Base-by-base conservation (phyloP, 2,329 filamentous ascomycete species). In the Colletotrichum phormii region DNA sequence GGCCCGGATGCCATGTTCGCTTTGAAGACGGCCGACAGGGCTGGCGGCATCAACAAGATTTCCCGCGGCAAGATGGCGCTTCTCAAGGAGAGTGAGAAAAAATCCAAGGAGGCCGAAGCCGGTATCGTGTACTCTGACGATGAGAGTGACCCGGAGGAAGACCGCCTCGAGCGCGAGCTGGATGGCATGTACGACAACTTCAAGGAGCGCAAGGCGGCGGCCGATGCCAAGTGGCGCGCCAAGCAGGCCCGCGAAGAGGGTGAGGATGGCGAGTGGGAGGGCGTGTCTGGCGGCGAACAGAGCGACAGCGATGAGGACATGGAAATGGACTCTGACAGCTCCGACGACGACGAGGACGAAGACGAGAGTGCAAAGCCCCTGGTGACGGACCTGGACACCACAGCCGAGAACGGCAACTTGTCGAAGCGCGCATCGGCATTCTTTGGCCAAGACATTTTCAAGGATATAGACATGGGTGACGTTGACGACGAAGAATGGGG, bases 401-500 rank as follows among this genome's bases (percentile, higher is more conserved):
- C 86, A 8, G 83, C 84, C 49, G 85, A 87, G 13, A 82, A 84
- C 8, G 86, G 85, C 33, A 91, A 89, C 12, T 86, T 98, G n/a
- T 97, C 95, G 3, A 95, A 92, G 81, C 90, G 95, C 75, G 97
- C 97, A 9, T 90, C 92, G 11, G 89, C 93, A 73, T 99, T 99
- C 84, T 99, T 99, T 81, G 93, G 94, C 77, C 96, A 98, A 80
- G 95, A 98, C 76, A 93, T 99, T 53, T 99, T 99, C 86, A 92
- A 95, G 76, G 94, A 91, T 51, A 91, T 98, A 66, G 83, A 82
- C 13, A 79, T 79, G 76, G 77, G 76, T 62, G 78, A 74, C 15
- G 79, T 79, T 53, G 79, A 77, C 42, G 83, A 79, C 31, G 78
- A 81, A 35, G 76, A 75, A 42, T 78, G 76, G 66, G 78, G 74